These are phyloP conservation scores for Trypanosoma cruzi DNA, from an alignment of 208 protist genomes.

Conservation along the genomic window DNA sequence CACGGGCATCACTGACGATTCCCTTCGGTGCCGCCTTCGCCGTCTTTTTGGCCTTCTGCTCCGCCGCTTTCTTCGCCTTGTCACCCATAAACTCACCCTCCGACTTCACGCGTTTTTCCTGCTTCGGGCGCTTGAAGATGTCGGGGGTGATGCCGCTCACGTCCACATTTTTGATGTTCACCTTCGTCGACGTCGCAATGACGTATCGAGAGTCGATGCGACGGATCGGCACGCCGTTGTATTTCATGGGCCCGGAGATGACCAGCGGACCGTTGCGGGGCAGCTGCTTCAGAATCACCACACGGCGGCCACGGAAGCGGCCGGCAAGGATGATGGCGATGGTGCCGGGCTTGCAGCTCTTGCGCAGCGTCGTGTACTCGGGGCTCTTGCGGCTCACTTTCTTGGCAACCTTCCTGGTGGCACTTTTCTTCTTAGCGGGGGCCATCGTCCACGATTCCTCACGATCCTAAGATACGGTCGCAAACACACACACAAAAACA, in stretches of 20 bases:
- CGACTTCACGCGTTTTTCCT: constrained; percentile 76
- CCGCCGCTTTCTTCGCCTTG: constrained; percentile 71
- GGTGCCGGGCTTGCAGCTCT: constrained; percentile 85
- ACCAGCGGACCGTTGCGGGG: constrained; percentile 94
- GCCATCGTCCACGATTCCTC: constrained; percentile 7
- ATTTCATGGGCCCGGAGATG: constrained; percentile 95
- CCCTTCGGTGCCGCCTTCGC: constrained; percentile 54
- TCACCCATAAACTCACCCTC: constrained; percentile 88
- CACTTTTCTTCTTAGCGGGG: constrained; percentile 6
- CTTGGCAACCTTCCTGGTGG: constrained; percentile 33
- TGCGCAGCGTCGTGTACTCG: constrained; percentile 35
- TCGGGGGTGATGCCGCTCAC: constrained; percentile 67
- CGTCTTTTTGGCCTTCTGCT: constrained; percentile 76
- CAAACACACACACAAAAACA: background rate
- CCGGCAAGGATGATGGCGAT: constrained; percentile 97
- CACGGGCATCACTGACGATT: constrained; percentile 67
- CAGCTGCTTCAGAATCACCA: constrained; percentile 98
- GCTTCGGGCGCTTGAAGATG: constrained; percentile 70
- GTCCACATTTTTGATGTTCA: constrained; percentile 93
- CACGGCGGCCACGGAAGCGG: constrained; percentile 96
- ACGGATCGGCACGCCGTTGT: constrained; percentile 98
- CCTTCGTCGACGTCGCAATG: constrained; percentile 98
- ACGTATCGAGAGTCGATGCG: constrained; percentile 98
- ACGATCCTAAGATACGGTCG: constrained; percentile 13
- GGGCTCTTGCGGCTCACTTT: constrained; percentile 32